phyloP scores from a whole-genome alignment of 306 rosid species.

The Biancaea sappan region DNA sequence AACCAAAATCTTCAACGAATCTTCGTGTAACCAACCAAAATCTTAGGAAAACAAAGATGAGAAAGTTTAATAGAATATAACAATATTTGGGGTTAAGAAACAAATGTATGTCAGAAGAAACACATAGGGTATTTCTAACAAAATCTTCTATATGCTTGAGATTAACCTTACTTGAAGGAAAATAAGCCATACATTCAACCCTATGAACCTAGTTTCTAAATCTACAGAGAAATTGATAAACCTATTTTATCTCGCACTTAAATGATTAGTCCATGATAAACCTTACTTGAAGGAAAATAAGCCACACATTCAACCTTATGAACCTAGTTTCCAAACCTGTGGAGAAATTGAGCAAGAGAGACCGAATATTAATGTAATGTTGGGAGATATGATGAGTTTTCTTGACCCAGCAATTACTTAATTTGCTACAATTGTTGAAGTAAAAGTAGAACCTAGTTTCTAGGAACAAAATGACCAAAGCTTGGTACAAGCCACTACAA shows the following conservation, averaged over 20 bases:
- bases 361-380: too few relatives aligned
- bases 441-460: too few relatives aligned
- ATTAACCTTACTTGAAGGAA: neutral
- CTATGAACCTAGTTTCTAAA: neutral
- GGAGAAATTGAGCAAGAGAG: constrained; percentile 4
- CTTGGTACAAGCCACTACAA: too few relatives aligned
- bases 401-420: constrained; percentile 14
- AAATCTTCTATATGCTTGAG: too few relatives aligned
- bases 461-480: constrained; percentile 1
- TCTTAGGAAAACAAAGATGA: too few relatives aligned
- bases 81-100: too few relatives aligned
- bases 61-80: too few relatives aligned
- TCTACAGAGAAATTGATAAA: neutral
- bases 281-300: neutral
- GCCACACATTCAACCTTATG: neutral
- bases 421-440: constrained; percentile 14
- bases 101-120: too few relatives aligned
- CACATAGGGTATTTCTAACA: too few relatives aligned
- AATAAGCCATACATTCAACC: neutral
- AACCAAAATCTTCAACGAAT: too few relatives aligned
- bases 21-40: too few relatives aligned
- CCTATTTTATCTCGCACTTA: neutral
- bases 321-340: neutral
- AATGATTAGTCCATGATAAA: too few relatives aligned
- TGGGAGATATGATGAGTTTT: constrained; percentile 12